phyloP scores from a whole-genome alignment of 257 asterid genomes.

The Rauvolfia tetraphylla region DNA sequence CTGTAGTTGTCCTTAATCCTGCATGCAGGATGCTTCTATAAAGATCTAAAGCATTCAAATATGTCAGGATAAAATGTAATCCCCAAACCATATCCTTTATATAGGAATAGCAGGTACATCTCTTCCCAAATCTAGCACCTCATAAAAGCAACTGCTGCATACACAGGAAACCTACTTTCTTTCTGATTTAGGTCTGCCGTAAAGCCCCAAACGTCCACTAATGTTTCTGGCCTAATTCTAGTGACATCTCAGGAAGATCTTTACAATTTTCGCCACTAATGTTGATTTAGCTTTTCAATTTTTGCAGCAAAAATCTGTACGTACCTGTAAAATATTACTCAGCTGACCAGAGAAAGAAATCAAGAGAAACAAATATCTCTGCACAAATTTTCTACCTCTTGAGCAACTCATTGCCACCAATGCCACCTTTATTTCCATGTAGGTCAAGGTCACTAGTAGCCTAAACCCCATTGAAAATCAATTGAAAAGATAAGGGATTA shows the following conservation, averaged over 20 bases:
- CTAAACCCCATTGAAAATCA: background rate
- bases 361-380: background rate
- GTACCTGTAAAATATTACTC: background rate
- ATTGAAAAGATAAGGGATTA: background rate
- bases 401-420: background rate
- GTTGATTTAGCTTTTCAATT: background rate
- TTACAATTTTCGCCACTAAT: background rate
- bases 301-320: background rate
- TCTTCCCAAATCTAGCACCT: background rate
- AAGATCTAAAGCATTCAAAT: background rate
- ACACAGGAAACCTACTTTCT: background rate
- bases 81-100: background rate
- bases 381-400: background rate
- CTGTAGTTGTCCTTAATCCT: background rate
- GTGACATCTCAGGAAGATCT: background rate
- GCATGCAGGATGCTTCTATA: background rate
- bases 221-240: background rate
- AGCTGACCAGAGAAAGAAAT: background rate
- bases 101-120: background rate
- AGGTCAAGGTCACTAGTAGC: background rate
- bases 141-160: background rate
- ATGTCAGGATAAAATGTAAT: too few species aligned
- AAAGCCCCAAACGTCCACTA: background rate
- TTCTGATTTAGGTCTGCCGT: background rate
- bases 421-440: background rate